Percentiles rank a stretch among this genome's conserved stretches.
Conservation (phyloP, 768 basidiomycete species). For the Russula ochroleuca region DNA sequence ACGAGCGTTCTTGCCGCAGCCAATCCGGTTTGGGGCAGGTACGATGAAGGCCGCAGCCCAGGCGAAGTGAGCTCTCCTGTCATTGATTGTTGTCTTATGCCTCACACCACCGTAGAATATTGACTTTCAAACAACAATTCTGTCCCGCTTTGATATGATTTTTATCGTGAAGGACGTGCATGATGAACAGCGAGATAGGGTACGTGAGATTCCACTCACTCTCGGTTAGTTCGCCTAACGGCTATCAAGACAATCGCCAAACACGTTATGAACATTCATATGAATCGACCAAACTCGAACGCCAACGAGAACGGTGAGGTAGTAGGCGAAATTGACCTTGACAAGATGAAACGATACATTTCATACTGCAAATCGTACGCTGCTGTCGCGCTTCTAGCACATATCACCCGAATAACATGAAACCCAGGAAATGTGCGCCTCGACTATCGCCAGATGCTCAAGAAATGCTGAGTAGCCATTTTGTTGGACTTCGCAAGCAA, state of each 20-base stretch:
- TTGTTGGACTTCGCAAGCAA: conserved; percentile 87
- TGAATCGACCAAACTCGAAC: conserved; percentile 77
- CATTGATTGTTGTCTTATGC: neutral
- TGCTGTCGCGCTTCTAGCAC: neutral
- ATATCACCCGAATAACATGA: neutral
- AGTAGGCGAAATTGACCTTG: conserved; percentile 87
- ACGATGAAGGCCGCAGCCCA: conserved; percentile 93
- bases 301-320: conserved; percentile 43
- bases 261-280: conserved; percentile 98
- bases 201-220: conserved; percentile 35
- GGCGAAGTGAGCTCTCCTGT: conserved; percentile 63
- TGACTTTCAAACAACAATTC: conserved; percentile 95
- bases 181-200: conserved; percentile 88
- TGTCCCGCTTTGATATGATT: conserved; percentile 99
- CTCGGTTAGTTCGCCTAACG: conserved; percentile 8
- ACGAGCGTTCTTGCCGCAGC: conserved; percentile 96
- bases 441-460: conserved; percentile 90
- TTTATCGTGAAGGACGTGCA: conserved; percentile 99
- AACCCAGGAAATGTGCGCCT: conserved; percentile 86
- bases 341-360: conserved; percentile 98
- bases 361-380: conserved; percentile 90
- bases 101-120: conserved; percentile 57
- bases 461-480: conserved; percentile 94
- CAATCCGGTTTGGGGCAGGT: conserved; percentile 96
- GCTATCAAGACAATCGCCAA: conserved; percentile 80